phyloP scores from a whole-genome alignment of 495 filamentous ascomycete species.

The Podospora anserina region DNA sequence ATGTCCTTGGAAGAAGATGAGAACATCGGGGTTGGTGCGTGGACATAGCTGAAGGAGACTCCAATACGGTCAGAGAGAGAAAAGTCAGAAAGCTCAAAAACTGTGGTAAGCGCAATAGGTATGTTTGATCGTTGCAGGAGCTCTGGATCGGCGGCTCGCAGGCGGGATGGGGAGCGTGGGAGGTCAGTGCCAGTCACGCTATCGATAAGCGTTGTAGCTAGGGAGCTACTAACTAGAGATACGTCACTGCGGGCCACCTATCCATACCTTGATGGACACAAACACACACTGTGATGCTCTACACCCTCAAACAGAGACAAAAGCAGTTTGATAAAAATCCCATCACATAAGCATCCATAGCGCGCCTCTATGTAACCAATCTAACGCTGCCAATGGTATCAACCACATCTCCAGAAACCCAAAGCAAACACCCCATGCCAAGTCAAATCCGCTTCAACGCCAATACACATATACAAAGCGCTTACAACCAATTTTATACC shows the following conservation, averaged over 20 bases:
- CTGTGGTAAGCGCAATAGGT: too few species aligned
- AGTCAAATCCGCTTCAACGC: background rate
- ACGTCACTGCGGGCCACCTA: background rate
- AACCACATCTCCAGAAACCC: background rate
- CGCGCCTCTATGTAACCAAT: background rate
- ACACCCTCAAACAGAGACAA: background rate
- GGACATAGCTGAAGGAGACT: background rate
- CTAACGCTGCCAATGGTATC: background rate
- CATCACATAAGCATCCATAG: too few species aligned
- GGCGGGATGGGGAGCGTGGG: too few species aligned
- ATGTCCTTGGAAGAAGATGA: constrained; percentile 2
- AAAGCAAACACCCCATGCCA: background rate
- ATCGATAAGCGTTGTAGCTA: background rate
- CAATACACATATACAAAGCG: background rate
- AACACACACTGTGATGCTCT: too few species aligned
- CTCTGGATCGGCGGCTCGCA: background rate
- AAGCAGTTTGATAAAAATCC: background rate
- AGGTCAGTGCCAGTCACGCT: background rate
- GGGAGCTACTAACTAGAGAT: background rate
- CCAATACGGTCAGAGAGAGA: background rate
- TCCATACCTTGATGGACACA: background rate
- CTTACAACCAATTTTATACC: background rate
- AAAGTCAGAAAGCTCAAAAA: background rate
- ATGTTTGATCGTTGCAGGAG: background rate
- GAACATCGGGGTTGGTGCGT: background rate